Conservation (phyloP, 2,329 filamentous ascomycete species). For the Aspergillus sp. region DNA sequence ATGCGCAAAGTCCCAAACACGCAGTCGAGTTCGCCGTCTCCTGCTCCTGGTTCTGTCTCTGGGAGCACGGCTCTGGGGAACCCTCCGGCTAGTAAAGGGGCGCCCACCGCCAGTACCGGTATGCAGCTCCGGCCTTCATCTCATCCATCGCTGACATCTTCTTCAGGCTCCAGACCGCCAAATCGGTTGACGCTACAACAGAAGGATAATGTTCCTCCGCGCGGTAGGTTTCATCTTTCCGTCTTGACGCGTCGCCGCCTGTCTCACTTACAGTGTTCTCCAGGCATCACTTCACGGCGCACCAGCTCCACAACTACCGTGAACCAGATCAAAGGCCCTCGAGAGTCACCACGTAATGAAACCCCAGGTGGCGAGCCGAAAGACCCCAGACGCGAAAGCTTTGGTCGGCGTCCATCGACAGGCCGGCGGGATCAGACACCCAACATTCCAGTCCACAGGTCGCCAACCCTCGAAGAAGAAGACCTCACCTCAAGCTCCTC, state of each 20-base stretch:
- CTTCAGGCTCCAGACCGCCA: constrained; percentile 37
- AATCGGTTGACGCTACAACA: constrained; percentile 39
- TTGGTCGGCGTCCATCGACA: constrained; percentile 22
- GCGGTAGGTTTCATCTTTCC: constrained; percentile 23
- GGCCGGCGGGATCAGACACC: constrained; percentile 26
- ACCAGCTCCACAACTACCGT: constrained; percentile 33
- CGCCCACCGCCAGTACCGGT: constrained; percentile 2
- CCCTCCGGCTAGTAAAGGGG: constrained; percentile 25
- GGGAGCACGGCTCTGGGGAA: constrained; percentile 41
- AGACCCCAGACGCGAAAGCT: constrained; percentile 24
- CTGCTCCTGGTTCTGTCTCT: constrained; percentile 42
- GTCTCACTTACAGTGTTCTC: background rate
- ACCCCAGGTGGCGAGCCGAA: constrained; percentile 24
- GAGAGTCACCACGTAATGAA: constrained; percentile 26
- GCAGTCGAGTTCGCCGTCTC: constrained; percentile 44
- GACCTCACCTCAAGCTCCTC: constrained; percentile 32
- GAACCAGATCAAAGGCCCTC: constrained; percentile 25
- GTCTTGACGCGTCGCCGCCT: background rate
- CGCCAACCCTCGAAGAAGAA: constrained; percentile 36
- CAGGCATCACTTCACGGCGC: constrained; percentile 19
- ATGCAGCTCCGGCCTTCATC: background rate
- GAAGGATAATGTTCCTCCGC: constrained; percentile 29
- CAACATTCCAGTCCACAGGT: constrained; percentile 23
- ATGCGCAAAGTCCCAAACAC: constrained; percentile 65
- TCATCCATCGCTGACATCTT: background rate